A percentile compares a stretch with the other conserved stretches of the same genome.
These are phyloP conservation scores for Rhodotorula sp. DNA, from an alignment of 1,284 basidiomycete genomes.

Conservation along the genomic window DNA sequence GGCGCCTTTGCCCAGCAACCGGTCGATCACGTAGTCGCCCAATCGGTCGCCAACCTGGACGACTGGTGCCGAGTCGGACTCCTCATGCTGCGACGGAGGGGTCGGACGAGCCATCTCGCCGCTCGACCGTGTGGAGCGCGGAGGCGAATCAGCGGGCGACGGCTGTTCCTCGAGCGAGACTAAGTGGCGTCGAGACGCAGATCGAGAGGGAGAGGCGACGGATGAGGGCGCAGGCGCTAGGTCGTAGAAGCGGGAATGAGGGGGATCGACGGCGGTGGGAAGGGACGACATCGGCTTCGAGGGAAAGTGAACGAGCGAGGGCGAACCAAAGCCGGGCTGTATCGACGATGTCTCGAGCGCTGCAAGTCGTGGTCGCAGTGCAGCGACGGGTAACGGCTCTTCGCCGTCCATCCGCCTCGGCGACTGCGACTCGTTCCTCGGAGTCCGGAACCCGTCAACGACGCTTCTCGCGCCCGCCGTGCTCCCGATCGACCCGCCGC, in stretches of 20 bases:
- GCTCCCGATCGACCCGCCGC: slow-evolving; percentile 17
- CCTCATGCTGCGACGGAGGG: background rate
- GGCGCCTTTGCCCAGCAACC: slow-evolving; percentile 42
- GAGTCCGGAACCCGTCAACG: background rate
- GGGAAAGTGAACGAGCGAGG: background rate
- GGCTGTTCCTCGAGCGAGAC: background rate
- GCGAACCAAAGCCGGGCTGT: background rate
- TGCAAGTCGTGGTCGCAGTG: slow-evolving; percentile 5
- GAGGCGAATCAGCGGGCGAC: background rate
- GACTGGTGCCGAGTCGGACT: background rate
- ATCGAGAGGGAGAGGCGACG: background rate
- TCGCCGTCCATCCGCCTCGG: background rate
- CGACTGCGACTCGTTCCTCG: background rate
- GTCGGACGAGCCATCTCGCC: background rate
- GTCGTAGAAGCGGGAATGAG: background rate
- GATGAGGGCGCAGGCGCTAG: background rate
- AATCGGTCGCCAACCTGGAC: slow-evolving; percentile 18
- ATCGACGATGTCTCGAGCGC: slow-evolving; percentile 8
- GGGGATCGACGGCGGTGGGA: slow-evolving; percentile 13
- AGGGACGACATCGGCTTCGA: slow-evolving; percentile 10
- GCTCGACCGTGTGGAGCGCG: background rate
- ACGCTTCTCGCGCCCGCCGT: background rate
- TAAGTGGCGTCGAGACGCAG: background rate
- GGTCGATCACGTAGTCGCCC: slow-evolving; percentile 32
- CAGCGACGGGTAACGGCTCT: background rate